Percentiles rank a stretch among this genome's conserved stretches.
phyloP scores from a whole-genome alignment of 495 filamentous ascomycete species.

The Cercophora newfieldiana region DNA sequence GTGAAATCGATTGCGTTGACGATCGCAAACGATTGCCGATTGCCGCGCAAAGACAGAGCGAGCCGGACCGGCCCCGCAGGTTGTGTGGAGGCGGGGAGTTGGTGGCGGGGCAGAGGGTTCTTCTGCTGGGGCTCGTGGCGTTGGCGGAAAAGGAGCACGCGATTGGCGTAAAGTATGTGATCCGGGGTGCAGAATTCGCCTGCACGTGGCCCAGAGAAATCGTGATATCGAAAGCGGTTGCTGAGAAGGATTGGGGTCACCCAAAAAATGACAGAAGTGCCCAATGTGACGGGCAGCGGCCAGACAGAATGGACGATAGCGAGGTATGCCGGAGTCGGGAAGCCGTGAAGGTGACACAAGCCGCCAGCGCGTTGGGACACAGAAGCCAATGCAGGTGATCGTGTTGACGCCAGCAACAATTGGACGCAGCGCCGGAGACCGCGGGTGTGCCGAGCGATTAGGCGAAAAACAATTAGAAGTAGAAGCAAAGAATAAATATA shows the following conservation, averaged over 20 bases:
- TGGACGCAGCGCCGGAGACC: background rate
- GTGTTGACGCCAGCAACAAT: background rate
- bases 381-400: background rate
- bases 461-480: background rate
- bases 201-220: constrained; percentile 28
- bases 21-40: background rate
- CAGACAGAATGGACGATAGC: background rate
- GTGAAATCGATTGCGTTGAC: background rate
- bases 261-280: background rate
- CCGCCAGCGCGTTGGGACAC: background rate
- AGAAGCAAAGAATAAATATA: background rate
- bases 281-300: background rate
- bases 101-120: constrained; percentile 8
- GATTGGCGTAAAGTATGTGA: constrained; percentile 29
- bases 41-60: background rate
- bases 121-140: background rate
- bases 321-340: constrained; percentile 12
- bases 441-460: background rate
- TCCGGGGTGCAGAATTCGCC: constrained; percentile 24
- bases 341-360: constrained; percentile 3
- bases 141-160: background rate
- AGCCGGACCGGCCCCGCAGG: background rate
- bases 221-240: constrained; percentile 5
- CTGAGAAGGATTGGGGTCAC: background rate
- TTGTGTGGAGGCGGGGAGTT: background rate